A percentile compares a stretch with the other conserved stretches of the same genome.
These are phyloP conservation scores for Podila clonocystis DNA, from an alignment of 192 early-diverging fungal genomes.

Conservation along the genomic window DNA sequence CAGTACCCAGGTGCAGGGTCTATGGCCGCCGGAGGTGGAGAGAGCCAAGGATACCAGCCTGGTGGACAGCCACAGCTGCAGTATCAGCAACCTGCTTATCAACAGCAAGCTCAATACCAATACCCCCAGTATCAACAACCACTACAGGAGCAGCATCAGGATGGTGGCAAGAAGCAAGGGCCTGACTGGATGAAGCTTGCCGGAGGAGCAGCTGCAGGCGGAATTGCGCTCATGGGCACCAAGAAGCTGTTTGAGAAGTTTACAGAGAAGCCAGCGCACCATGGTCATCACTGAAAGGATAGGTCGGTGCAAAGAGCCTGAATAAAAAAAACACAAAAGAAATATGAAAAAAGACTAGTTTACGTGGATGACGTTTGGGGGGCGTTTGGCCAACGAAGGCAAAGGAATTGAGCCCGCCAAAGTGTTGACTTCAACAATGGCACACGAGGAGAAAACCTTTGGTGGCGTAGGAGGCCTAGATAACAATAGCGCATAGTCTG, in stretches of 20 bases:
- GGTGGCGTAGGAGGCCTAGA: too few species aligned
- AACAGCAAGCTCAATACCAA: slow-evolving; percentile 13
- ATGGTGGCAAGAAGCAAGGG: slow-evolving; percentile 8
- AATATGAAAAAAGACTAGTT: too few species aligned
- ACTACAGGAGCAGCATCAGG: neutral
- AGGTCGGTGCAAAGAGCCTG: too few species aligned
- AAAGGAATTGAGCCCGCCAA: too few species aligned
- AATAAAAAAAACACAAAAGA: too few species aligned
- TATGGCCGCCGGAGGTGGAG: neutral
- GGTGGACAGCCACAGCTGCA: neutral
- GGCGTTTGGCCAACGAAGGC: too few species aligned
- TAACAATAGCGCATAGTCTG: too few species aligned
- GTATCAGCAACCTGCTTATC: neutral
- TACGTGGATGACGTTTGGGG: too few species aligned
- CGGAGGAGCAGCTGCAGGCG: slow-evolving; percentile 35
- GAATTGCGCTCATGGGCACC: slow-evolving; percentile 19
- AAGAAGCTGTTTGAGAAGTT: slow-evolving; percentile 30
- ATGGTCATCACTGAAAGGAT: neutral
- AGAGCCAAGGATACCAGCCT: slow-evolving; percentile 4
- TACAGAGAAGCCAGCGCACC: slow-evolving; percentile 21
- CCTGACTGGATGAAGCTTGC: slow-evolving; percentile 36
- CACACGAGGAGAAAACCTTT: too few species aligned
- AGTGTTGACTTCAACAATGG: too few species aligned
- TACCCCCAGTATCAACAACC: neutral
- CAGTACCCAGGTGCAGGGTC: slow-evolving; percentile 3